A percentile compares a stretch with the other conserved stretches of the same genome.
Evolutionary conservation across 805 yeast genomes (phyloP).

Genomic region (Cyberlindnera subsufficiens): DNA sequence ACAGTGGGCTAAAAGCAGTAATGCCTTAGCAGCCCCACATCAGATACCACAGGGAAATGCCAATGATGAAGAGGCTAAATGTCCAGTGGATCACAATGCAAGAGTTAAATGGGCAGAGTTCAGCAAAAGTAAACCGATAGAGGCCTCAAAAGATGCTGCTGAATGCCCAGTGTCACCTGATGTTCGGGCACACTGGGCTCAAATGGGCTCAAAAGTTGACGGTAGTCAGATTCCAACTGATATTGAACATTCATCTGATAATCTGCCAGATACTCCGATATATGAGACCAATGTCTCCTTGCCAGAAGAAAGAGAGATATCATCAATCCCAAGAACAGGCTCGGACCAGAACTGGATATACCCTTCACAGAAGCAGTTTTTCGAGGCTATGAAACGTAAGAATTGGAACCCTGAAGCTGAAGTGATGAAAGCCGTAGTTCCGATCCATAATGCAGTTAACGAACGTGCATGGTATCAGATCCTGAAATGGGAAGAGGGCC

Average conservation of each 20-base stretch:
- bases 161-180: conserved; percentile 65
- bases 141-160: conserved; percentile 15
- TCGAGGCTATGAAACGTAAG: conserved; percentile 88
- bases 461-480: conserved; percentile 90
- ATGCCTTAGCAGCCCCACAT: conserved; percentile 6
- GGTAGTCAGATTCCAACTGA: conserved; percentile 15
- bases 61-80: conserved; percentile 29
- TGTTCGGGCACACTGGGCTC: conserved; percentile 54
- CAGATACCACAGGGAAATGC: conserved; percentile 1
- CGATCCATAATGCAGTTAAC: conserved; percentile 89
- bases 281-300: conserved; percentile 35
- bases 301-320: conserved; percentile 69
- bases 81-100: conserved; percentile 68
- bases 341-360: conserved; percentile 77
- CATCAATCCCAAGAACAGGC: conserved; percentile 80
- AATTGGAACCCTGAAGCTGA: conserved; percentile 75
- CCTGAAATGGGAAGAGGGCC: conserved; percentile 67
- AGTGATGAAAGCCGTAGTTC: conserved; percentile 89
- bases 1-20: conserved; percentile 42
- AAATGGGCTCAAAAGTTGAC: conserved; percentile 23
- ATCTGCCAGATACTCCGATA: conserved; percentile 29
- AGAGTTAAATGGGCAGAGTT: conserved; percentile 51
- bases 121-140: conserved; percentile 17
- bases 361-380: conserved; percentile 93
- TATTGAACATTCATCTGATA: conserved; percentile 38